Base-by-base conservation (phyloP, 2,329 filamentous ascomycete genomes). In the Phoma herbarum region DNA sequence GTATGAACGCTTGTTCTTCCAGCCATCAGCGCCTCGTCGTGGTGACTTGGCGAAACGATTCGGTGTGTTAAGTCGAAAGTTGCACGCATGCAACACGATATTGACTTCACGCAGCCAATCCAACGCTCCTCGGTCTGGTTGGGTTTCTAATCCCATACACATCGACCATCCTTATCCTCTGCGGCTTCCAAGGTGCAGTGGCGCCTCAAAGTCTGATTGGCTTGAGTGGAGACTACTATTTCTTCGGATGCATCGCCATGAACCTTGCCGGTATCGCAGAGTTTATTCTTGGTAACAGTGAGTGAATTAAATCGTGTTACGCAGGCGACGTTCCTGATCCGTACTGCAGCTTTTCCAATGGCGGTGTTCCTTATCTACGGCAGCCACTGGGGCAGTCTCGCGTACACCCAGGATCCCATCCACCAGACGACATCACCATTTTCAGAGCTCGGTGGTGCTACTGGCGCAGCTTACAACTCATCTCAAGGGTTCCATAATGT, bases 1-100 rank as follows among this genome's bases (percentile, higher is more conserved):
- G 44, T 68, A 68, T 12, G 66, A 68, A 49, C 62, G 66, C 16
- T 54, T 68, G n/a, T 68, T 68, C 52, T 68, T 68, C 57, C 66
- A 68, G 33, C 66, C 66, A 2, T 67, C 63, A 7, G 64, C 61
- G 4, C 66, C 64, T 6, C 62, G 63, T 6, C 61, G 63, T 14
- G 66, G 66, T 23, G 66, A 68, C 35, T 46, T 67, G 4, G 66
- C 66, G 14, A 68, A 68, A 42, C 58, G 57, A 5, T 68, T 68
- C 5, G 63, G 65, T 64, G 53, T 4, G 45, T 43, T 23, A 14
- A 9, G 22, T n/a, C 14, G 6, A 11, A 31, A 20, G 18, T 5
- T 7, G 3, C 18, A 20, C 11, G 9, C 4, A 12, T n/a, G 1
- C 11, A 14, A 14, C 18, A 23, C 12, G 16, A 8, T 2, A 35